A percentile compares a stretch with the other conserved stretches of the same genome.
These are phyloP conservation scores for Mytilinidion resinicola DNA, from an alignment of 495 filamentous ascomycete species.

Conservation along the genomic window DNA sequence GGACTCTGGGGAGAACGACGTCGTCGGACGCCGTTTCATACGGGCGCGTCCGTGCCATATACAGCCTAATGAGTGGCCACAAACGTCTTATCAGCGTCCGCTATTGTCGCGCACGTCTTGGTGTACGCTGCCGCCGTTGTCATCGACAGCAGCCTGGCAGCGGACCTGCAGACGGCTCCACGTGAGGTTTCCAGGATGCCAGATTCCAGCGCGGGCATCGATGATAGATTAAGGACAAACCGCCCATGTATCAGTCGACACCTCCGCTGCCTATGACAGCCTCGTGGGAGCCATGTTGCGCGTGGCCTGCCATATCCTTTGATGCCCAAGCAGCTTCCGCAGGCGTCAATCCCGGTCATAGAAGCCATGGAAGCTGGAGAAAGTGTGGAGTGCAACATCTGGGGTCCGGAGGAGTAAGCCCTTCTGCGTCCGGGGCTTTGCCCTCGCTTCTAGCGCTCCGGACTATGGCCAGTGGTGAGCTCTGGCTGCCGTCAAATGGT, in stretches of 20 bases:
- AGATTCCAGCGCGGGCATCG: constrained; percentile 5
- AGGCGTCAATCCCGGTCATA: constrained; percentile 4
- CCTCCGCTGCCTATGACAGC: constrained; percentile 10
- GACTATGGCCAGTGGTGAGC: no score
- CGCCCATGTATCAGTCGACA: constrained; percentile 10
- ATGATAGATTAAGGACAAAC: constrained; percentile 18
- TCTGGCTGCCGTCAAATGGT: no score
- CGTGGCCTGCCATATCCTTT: constrained; percentile 8
- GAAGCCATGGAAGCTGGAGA: constrained; percentile 14
- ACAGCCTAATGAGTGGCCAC: background rate
- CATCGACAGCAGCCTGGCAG: background rate
- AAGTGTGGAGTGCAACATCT: constrained; percentile 24
- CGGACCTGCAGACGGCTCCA: constrained; percentile 24
- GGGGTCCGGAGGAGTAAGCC: background rate
- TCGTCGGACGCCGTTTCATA: no score
- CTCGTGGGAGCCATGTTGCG: constrained; percentile 8
- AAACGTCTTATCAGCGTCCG: background rate
- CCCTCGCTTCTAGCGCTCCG: no score
- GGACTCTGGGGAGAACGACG: no score
- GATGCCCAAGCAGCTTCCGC: constrained; percentile 17
- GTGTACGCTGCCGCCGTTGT: constrained; percentile 5
- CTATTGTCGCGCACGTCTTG: constrained; percentile 8
- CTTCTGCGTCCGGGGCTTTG: no score
- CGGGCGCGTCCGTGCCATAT: no score
- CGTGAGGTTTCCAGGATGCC: constrained; percentile 4